These are phyloP conservation scores for Talaromyces pinophilus DNA, from an alignment of 2,329 filamentous ascomycete species.

Conservation along the genomic window DNA sequence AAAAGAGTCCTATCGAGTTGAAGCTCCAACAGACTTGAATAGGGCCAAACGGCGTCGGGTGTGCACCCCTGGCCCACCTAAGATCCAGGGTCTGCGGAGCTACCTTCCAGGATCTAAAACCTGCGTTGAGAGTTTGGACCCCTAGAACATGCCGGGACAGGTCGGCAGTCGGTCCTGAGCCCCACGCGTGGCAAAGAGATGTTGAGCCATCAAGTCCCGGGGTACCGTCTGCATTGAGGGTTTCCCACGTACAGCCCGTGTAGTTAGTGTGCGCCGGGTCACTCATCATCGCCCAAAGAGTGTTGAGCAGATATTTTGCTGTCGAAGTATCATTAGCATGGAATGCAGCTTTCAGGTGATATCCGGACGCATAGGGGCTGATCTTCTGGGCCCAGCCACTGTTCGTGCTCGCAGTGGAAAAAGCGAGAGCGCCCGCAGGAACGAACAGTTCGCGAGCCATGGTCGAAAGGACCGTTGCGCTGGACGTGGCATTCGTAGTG, in stretches of 20 bases:
- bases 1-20: no score
- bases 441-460: background rate
- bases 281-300: background rate
- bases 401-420: background rate
- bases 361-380: background rate
- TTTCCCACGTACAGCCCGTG: background rate
- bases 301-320: background rate
- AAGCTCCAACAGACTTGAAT: no score
- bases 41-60: no score
- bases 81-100: no score
- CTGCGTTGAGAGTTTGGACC: no score
- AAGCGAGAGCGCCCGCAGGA: background rate
- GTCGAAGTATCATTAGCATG: background rate
- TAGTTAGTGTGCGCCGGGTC: background rate
- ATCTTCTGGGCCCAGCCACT: background rate
- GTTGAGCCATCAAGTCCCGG: background rate
- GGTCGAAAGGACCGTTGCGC: no score
- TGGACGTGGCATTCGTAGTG: no score
- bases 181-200: background rate
- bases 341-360: background rate
- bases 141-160: background rate
- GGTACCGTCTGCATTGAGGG: background rate
- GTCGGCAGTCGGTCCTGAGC: background rate
- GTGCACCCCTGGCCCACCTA: no score
- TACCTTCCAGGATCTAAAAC: no score